Evolutionary conservation across 23 red algal species (phyloP), one percentile per base, ranked within the genome.

Genomic region (Cyanidioschyzon merolae): DNA sequence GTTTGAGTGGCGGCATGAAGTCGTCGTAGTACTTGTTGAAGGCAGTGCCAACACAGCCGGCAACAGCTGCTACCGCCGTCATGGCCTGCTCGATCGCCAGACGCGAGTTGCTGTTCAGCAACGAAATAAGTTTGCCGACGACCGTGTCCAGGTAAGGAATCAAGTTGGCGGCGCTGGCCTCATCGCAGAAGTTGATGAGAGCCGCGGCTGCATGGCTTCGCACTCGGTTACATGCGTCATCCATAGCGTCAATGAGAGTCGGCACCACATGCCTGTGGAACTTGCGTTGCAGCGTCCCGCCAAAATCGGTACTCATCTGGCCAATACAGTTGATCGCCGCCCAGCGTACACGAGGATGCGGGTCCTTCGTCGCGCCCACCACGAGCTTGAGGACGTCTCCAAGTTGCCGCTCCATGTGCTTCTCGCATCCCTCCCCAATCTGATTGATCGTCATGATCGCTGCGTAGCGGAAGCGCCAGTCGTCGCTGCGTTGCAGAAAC

Each of bases 261-360:
- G 80, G 85, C 27, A 97, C 76, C 39, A 97, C 86, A 26, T 57
- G 68, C 58, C 35, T 45, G 41, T 97, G 93, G 37, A 79, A 89
- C 50, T 89, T 83, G 58, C 79, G 58, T 74, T 97, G 93, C 58
- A 97, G 90, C 31, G 59, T 68, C 29, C 87, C 87, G 37, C 86
- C 93, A 45, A 97, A 97, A 80, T 97, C 93, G 31, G 93, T 97
- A 63, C 93, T 90, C 93, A 97, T 97, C 77, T 97, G 93, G 2
- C 93, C 93, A 39, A 97, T 88, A 76, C 93, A 97, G 37, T 97
- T 90, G 76, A 97, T 89, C 16, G 93, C 93, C 24, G 93, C 93
- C 93, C 93, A 97, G 38, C 93, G 93, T 37, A 97, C 93, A 1
- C 93, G 83, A 40, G 93, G 87, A 40, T 97, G 93, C 25, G 93